These are phyloP conservation scores for Nematodospora anomalae DNA, from an alignment of 1,139 yeast genomes.

Conservation along the genomic window DNA sequence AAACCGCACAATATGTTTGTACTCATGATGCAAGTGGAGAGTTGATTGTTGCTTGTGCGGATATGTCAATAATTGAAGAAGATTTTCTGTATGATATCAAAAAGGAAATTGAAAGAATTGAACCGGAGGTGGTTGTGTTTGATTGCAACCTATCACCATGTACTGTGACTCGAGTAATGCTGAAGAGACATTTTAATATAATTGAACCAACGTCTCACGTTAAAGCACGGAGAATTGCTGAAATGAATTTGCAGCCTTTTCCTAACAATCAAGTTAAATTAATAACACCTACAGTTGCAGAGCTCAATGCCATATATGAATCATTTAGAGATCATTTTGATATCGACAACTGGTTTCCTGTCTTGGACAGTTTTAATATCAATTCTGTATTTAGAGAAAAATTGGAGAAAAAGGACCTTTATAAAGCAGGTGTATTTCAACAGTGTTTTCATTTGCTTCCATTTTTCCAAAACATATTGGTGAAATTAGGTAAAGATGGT, in stretches of 20 bases:
- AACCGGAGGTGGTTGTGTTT: constrained; percentile 51
- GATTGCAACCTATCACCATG: constrained; percentile 67
- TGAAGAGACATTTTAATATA: constrained; percentile 23
- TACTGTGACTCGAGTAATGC: constrained; percentile 29
- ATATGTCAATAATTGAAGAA: constrained; percentile 67
- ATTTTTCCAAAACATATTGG: constrained; percentile 61
- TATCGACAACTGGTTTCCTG: constrained; percentile 69
- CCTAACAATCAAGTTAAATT: constrained; percentile 39
- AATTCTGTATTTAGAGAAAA: constrained; percentile 46
- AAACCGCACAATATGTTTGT: constrained; percentile 73
- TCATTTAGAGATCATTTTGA: constrained; percentile 56
- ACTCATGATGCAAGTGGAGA: constrained; percentile 64
- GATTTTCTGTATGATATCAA: constrained; percentile 42
- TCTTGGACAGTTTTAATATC: constrained; percentile 61
- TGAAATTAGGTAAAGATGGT: constrained; percentile 72
- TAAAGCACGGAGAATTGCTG: constrained; percentile 49
- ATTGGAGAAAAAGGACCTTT: constrained; percentile 25
- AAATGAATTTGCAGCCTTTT: constrained; percentile 25
- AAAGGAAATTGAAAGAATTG: constrained; percentile 26
- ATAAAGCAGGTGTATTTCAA: constrained; percentile 58
- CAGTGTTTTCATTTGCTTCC: constrained; percentile 73
- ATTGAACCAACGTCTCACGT: constrained; percentile 78
- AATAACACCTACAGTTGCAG: constrained; percentile 69
- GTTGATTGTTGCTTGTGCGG: constrained; percentile 76
- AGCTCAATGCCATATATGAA: constrained; percentile 54